These are phyloP conservation scores for Acidiella bohemica DNA, from an alignment of 495 filamentous ascomycete species.

Conservation along the genomic window DNA sequence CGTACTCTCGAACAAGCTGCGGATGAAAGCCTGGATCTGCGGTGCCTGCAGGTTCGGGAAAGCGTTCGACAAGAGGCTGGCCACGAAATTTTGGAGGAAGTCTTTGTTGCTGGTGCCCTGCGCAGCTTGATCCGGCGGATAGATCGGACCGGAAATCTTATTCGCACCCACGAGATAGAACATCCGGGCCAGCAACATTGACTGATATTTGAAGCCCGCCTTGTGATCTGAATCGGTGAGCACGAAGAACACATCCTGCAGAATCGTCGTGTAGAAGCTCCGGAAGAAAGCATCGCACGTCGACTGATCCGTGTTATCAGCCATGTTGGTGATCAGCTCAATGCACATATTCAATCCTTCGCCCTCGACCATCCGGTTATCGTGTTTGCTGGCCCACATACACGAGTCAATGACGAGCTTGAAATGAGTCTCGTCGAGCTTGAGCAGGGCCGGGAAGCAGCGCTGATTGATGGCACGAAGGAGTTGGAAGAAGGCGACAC, in stretches of 20 bases:
- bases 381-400: slow-evolving; percentile 99
- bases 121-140: slow-evolving; percentile 64
- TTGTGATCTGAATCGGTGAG: slow-evolving; percentile 96
- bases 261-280: slow-evolving; percentile 84
- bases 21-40: slow-evolving; percentile 80
- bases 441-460: slow-evolving; percentile 86
- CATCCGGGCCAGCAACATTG: slow-evolving; percentile 83
- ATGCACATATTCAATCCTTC: slow-evolving; percentile 98
- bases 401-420: slow-evolving; percentile 99
- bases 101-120: slow-evolving; percentile 76
- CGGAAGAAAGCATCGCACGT: slow-evolving; percentile 94
- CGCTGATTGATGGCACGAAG: slow-evolving; percentile 89
- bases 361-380: slow-evolving; percentile 94
- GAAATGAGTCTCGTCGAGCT: slow-evolving; percentile 88
- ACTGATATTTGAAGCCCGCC: slow-evolving; percentile 95
- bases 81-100: slow-evolving; percentile 76
- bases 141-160: slow-evolving; percentile 85
- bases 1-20: slow-evolving; percentile 70
- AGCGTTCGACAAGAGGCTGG: slow-evolving; percentile 70
- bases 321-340: slow-evolving; percentile 94
- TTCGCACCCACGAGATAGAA: slow-evolving; percentile 80
- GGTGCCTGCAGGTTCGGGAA: slow-evolving; percentile 85
- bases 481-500: slow-evolving; percentile 96
- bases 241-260: slow-evolving; percentile 98
- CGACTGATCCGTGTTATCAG: slow-evolving; percentile 70